Conservation (phyloP, 164 flowering plant species). For the Vitis cinerea region DNA sequence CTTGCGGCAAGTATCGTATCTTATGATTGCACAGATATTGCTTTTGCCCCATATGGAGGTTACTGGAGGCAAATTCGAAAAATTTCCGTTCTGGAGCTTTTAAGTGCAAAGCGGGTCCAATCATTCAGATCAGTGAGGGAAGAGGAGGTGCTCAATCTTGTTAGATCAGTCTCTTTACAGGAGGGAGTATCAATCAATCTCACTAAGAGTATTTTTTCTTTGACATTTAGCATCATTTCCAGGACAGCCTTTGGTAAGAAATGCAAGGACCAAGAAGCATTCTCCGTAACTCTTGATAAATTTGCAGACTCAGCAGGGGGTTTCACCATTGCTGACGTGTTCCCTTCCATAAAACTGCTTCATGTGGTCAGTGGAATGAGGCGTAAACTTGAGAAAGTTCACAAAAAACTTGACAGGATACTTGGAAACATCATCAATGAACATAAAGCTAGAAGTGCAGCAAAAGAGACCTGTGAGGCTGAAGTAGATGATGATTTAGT, state of each 20-base stretch:
- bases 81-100: constrained; percentile 30
- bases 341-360: constrained; percentile 24
- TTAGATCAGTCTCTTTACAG: constrained; percentile 4
- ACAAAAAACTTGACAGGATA: constrained; percentile 18
- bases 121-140: constrained; percentile 26
- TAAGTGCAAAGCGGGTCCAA: constrained; percentile 28
- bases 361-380: constrained; percentile 17
- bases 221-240: constrained; percentile 14
- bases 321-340: constrained; percentile 24
- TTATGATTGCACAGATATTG: not conserved
- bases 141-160: constrained; percentile 27
- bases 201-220: constrained; percentile 11
- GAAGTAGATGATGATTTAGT: constrained; percentile 12
- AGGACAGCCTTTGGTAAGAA: constrained; percentile 31
- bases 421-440: constrained; percentile 25
- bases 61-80: constrained; percentile 40
- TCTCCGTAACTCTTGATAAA: constrained; percentile 9
- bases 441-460: constrained; percentile 12
- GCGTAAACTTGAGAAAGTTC: constrained; percentile 12
- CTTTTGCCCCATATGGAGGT: constrained; percentile 31
- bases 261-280: constrained; percentile 16
- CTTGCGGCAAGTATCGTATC: not conserved
- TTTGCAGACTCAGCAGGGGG: constrained; percentile 3
- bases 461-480: not conserved
- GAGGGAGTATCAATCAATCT: constrained; percentile 22